A percentile compares a stretch with the other conserved stretches of the same genome.
Conservation (phyloP, 2,329 filamentous ascomycete species). For the Sphaerulina musiva region DNA sequence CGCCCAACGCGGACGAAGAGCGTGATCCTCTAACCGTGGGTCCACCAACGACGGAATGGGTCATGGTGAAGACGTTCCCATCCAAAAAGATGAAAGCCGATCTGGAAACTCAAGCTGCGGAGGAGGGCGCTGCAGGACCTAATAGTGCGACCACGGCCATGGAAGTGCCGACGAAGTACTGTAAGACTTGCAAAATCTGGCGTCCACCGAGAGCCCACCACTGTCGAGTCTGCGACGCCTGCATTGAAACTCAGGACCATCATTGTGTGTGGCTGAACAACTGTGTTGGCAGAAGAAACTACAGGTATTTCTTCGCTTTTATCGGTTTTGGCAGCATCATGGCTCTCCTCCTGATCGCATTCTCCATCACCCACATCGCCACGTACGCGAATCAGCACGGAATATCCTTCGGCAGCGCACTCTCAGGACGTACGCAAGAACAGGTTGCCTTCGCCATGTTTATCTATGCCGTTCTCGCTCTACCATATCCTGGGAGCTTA, state of each 20-base stretch:
- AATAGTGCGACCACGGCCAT: conserved; percentile 58
- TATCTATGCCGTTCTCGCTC: conserved; percentile 68
- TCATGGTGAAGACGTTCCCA: conserved; percentile 55
- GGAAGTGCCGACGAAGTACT: conserved; percentile 98
- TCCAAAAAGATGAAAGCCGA: conserved; percentile 8
- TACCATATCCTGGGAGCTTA: conserved; percentile 75
- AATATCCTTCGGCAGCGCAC: conserved; percentile 63
- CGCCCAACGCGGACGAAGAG: conserved; percentile 65
- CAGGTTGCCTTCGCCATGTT: conserved; percentile 65
- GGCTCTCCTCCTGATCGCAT: conserved; percentile 66
- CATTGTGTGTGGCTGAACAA: conserved; percentile 99
- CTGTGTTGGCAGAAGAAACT: conserved; percentile 92
- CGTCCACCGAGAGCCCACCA: conserved; percentile 91
- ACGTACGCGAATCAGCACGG: conserved; percentile 59
- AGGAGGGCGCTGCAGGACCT: conserved; percentile 32
- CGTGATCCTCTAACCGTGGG: conserved; percentile 70
- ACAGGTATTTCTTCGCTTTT: conserved; percentile 95
- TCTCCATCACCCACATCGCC: conserved; percentile 73
- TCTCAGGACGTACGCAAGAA: conserved; percentile 25
- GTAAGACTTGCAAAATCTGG: conserved; percentile 96
- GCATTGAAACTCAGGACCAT: conserved; percentile 93
- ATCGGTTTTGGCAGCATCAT: conserved; percentile 73
- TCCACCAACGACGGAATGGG: conserved; percentile 88
- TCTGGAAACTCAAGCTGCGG: conserved; percentile 12
- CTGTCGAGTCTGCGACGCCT: conserved; percentile 94